Conservation (phyloP, 306 rosid genomes). For the Lablab purpureus region DNA sequence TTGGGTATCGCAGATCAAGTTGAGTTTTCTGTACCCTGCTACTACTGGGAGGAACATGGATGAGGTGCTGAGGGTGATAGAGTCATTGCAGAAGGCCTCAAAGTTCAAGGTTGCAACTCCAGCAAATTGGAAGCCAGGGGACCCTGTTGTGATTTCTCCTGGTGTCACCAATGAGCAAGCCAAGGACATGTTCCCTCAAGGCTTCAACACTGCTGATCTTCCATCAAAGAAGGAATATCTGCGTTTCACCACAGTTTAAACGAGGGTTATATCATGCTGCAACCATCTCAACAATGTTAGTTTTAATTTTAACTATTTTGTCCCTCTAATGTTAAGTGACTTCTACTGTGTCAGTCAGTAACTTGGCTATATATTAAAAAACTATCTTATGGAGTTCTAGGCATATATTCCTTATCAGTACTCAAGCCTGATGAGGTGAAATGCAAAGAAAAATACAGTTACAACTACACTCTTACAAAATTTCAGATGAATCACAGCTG, state of each 20-base stretch:
- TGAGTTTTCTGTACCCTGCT: constrained; percentile 87
- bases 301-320: constrained; percentile 26
- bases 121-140: constrained; percentile 79
- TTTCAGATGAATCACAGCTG: not conserved
- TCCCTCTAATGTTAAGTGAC: not conserved
- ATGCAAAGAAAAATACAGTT: not conserved
- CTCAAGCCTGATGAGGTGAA: not conserved
- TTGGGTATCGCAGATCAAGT: constrained; percentile 55
- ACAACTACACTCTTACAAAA: no score
- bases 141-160: constrained; percentile 62
- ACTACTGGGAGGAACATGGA: constrained; percentile 86
- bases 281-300: not conserved
- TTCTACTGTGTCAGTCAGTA: not conserved
- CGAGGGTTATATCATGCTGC: no score
- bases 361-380: not conserved
- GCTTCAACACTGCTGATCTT: constrained; percentile 62
- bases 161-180: constrained; percentile 70
- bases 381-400: not conserved
- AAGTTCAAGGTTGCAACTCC: constrained; percentile 74
- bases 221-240: constrained; percentile 73
- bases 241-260: constrained; percentile 70
- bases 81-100: constrained; percentile 73
- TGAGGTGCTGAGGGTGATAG: constrained; percentile 83
- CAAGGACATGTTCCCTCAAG: constrained; percentile 64
- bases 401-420: not conserved